Evolutionary conservation across 345 rosid species (phyloP).

Genomic region (Diplotaxis tenuifolia): DNA sequence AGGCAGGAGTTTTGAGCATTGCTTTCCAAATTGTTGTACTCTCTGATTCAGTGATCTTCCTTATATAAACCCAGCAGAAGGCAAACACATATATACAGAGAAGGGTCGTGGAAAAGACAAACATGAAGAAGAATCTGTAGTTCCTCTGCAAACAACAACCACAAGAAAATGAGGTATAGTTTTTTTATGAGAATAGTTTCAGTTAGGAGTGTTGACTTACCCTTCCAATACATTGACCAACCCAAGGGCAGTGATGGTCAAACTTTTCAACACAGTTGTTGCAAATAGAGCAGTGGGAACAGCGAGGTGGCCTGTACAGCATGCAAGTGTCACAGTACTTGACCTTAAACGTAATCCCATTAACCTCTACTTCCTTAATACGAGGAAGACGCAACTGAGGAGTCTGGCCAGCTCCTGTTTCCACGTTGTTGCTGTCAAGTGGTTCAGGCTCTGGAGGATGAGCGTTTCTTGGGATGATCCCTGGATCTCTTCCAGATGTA

Average conservation of each 20-base stretch:
- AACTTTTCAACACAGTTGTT: constrained; percentile 94
- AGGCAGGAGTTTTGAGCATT: constrained; percentile 56
- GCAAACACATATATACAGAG: constrained; percentile 89
- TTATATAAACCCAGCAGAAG: constrained; percentile 94
- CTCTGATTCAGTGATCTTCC: constrained; percentile 65
- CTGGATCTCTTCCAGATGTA: constrained; percentile 98
- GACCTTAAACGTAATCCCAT: constrained; percentile 71
- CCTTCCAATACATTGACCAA: constrained; percentile 96
- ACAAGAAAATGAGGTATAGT: background rate
- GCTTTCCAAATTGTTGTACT: constrained; percentile 43
- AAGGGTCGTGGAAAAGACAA: constrained; percentile 79
- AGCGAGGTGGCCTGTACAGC: constrained; percentile 98
- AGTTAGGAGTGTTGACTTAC: constrained; percentile 45
- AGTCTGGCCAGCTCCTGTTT: constrained; percentile 66
- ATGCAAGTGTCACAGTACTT: constrained; percentile 98
- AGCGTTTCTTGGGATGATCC: constrained; percentile 88
- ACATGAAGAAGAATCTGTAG: constrained; percentile 96
- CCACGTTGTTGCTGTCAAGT: constrained; percentile 51
- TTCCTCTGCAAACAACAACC: constrained; percentile 74
- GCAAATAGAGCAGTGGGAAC: constrained; percentile 99
- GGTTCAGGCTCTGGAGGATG: constrained; percentile 95
- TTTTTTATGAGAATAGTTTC: background rate
- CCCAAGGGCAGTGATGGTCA: constrained; percentile 99
- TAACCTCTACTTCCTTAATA: constrained; percentile 75
- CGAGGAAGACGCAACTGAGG: constrained; percentile 85